Percentiles rank a stretch among this genome's conserved stretches.
These are phyloP conservation scores for Mycosphaerelloides madeirae DNA, from an alignment of 2,329 filamentous ascomycete genomes.

Conservation along the genomic window DNA sequence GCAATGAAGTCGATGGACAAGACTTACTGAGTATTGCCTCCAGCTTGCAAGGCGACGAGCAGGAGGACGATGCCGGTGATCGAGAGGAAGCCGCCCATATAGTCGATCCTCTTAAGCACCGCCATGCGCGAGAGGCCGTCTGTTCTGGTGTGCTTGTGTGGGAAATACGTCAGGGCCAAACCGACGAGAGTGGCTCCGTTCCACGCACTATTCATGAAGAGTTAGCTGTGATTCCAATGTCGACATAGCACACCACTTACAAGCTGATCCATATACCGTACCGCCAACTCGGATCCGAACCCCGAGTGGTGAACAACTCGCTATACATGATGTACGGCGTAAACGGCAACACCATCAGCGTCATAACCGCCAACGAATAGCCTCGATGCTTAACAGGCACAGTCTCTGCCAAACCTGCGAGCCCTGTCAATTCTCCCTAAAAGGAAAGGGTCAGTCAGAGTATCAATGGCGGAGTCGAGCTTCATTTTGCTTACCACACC, in stretches of 20 bases:
- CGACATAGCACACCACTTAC: too few species aligned
- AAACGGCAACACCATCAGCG: conserved; percentile 50
- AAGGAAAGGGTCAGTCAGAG: too few species aligned
- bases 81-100: conserved; percentile 47
- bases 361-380: conserved; percentile 22
- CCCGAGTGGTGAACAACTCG: conserved; percentile 49
- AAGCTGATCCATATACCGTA: conserved; percentile 39
- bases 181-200: conserved; percentile 19
- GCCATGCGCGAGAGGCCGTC: conserved; percentile 38
- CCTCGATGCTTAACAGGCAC: conserved; percentile 24
- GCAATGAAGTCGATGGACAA: too few species aligned
- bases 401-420: conserved; percentile 48
- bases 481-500: too few species aligned
- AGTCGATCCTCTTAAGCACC: conserved; percentile 46
- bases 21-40: conserved; percentile 39
- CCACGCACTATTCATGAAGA: too few species aligned
- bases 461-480: too few species aligned
- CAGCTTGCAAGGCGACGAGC: conserved; percentile 39
- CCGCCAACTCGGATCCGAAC: conserved; percentile 46
- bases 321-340: conserved; percentile 57
- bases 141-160: conserved; percentile 44
- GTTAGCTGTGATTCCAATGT: too few species aligned
- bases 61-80: conserved; percentile 47
- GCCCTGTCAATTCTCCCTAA: conserved; percentile 63
- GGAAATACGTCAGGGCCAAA: conserved; percentile 48